Evolutionary conservation across 352 stramenopile species (phyloP), one percentile per base, ranked within the genome.

Genomic region (Globisporangium lucens): DNA sequence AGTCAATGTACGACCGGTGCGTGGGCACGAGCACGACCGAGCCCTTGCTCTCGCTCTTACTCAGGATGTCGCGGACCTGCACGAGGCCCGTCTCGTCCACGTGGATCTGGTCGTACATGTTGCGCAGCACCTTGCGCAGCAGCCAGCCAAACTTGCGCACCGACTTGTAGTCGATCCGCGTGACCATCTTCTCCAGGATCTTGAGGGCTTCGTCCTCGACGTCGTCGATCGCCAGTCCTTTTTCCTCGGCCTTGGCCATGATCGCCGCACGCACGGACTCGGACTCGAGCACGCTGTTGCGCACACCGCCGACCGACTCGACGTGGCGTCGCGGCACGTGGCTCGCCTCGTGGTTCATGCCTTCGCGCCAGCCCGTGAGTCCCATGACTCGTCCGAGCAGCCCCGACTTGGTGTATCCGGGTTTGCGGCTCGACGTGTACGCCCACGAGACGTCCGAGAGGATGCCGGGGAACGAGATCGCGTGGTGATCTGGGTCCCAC

Each of bases 401-500:
- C 4, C 89, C 89, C 0, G 86, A 90, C 52, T 89, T 89, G 10
- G 89, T 97, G 68, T 95, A 97, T 8, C 89, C 89, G 12, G 89
- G 89, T 56, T 93, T 93, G 61, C 89, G 83, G 56, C 89, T 95
- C 10, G 87, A 95, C 30, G 89, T 97, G 63, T 95, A 97, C 8
- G 89, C 87, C 89, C 89, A 97, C 49, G 89, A 91, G 15, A 97
- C 80, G 62, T 97, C 89, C 5, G 88, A 90, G 7, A 97, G 74
- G 29, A 97, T 61, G 0, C 89, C 85, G 6, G 89, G 89, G 49
- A 96, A 96, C 6, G 85, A 94, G 59, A 96, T 95, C 1, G 81
- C 83, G 72, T 97, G 89, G 65, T 97, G 89, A 71, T 97, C 89
- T 1, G 87, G 83, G 69, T 97, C 89, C 89, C 89, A 97, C 62